Conservation (phyloP, 1,284 basidiomycete species). For the Cryptococcus floricola region DNA sequence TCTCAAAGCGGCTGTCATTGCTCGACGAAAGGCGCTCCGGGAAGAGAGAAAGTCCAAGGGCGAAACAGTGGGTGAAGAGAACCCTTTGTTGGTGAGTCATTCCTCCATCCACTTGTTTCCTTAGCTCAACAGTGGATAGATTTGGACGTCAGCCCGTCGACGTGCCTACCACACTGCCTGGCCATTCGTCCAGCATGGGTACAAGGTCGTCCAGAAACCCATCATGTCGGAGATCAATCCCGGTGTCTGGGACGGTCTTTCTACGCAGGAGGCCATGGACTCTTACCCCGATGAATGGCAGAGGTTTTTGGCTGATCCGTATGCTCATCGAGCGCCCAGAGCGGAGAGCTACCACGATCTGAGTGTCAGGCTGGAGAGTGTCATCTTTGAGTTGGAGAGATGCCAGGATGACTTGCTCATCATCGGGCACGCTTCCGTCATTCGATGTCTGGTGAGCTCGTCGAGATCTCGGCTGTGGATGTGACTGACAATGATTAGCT, state of each 20-base stretch:
- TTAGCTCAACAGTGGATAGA: constrained; percentile 53
- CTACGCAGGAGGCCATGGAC: constrained; percentile 80
- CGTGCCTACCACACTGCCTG: constrained; percentile 92
- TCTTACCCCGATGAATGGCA: constrained; percentile 93
- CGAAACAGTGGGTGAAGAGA: constrained; percentile 54
- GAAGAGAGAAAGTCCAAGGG: constrained; percentile 63
- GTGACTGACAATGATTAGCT: constrained; percentile 44
- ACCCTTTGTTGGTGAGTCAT: constrained; percentile 65
- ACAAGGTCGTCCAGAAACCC: constrained; percentile 85
- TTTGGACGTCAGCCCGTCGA: constrained; percentile 93
- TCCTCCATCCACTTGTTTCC: not conserved
- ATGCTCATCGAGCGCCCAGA: constrained; percentile 83
- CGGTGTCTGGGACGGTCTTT: constrained; percentile 91
- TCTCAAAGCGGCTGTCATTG: constrained; percentile 77
- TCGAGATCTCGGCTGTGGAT: not conserved
- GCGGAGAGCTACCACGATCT: constrained; percentile 93
- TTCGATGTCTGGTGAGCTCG: constrained; percentile 70
- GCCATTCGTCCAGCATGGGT: constrained; percentile 72
- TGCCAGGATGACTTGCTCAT: constrained; percentile 72
- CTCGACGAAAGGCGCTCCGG: constrained; percentile 57
- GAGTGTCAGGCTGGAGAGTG: constrained; percentile 71
- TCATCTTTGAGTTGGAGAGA: constrained; percentile 77
- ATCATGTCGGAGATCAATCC: constrained; percentile 99
- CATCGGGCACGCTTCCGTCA: constrained; percentile 89
- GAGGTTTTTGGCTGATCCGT: constrained; percentile 86